Base-by-base conservation (phyloP, 2,329 filamentous ascomycete genomes). In the Fusarium sp. region DNA sequence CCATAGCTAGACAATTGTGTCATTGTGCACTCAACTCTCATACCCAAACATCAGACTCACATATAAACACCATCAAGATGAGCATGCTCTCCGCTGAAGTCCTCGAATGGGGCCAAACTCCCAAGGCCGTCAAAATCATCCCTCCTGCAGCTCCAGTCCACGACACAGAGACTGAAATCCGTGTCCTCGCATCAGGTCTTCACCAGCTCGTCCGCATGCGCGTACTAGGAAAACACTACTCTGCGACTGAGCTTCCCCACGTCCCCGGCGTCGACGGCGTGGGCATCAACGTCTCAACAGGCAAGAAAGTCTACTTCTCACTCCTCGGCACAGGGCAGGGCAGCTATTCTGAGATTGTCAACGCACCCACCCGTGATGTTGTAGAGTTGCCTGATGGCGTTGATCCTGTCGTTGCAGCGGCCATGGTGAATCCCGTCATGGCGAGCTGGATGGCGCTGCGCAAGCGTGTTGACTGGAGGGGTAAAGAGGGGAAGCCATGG, bases 391-490 rank as follows among this genome's bases (percentile, higher is more conserved):
- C 84, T 0, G 77, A 78, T 0, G 80, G 77, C 6, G 80, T 84
- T 10, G 84, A 88, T 68, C 79, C 83, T 0, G 75, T 83, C 2
- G 79, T 83, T 28, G 81, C 86, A n/a, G 87, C 87, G 0, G 85
- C 81, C 1, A 77, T 85, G 53, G 79, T 84, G 39, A 89, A 89
- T 65, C 86, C 87, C 1, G 84, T 83, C 26, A 82, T 87, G 79
- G 84, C 82, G 54, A 83, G 81, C 40, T 89, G 87, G 87, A 87
- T 89, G 85, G 86, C 85, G 6, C 76, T 89, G 36, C 80, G 77
- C 22, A 78, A 81, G 39, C 80, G 86, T 7, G 81, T 82, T 1
- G 67, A 62, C 6, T 75, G 60, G 15, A 52, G 49, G 5, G 43
- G 21, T 3, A 79, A 80, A 4, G 45, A 74, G 21, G 76, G 78